Base-by-base conservation (phyloP, 2,329 filamentous ascomycete genomes). In the Ceratocystiopsis minuta region DNA sequence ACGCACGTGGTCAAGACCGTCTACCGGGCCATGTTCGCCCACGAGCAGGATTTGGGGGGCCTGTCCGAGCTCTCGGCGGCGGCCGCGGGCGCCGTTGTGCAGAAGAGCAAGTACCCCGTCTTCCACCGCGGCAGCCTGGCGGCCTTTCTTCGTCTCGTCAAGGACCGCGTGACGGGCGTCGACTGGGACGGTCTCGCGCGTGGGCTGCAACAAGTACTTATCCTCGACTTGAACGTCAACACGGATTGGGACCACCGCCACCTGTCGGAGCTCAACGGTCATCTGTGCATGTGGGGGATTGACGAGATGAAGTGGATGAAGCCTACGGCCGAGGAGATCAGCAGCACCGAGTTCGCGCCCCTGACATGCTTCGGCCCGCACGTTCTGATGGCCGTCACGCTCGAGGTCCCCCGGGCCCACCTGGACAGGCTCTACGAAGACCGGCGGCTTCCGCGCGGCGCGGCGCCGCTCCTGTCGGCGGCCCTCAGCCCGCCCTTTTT, bases 11-110 rank as follows among this genome's bases (percentile, higher is more conserved):
- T 70, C 2, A 60, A 63, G 40, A 44, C 55, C 4, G 47, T 67
- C 2, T 70, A 69, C 48, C 47, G 57, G 13, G 49, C 58, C 9
- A 66, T 72, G 58, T 69, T 72, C 38, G 20, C 20, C 4, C 20
- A 20, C 4, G 20, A 20, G 20, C 4, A 4, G 20, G 20, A 20
- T 20, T 4, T 7, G 20, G 20, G 7, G 20, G 20, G 7, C 4
- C 40, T 52, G 16, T 38, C 53, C 17, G 66, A 68, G 48, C 57
- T 62, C 37, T 42, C 55, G 3, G 34, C 34, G 1, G 46, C 39
- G 41, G 36, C 36, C 41, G 44, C 13, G 44, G 10, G 6, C 31
- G 18, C 33, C 40, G 20, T 34, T 13, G 34, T 48, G 32, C 38
- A 18, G 1, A 46, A 38, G 6, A 44, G 42, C 9, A 43, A 42